Conservation (phyloP, 805 yeast species). For the Ogataea salicorniae region DNA sequence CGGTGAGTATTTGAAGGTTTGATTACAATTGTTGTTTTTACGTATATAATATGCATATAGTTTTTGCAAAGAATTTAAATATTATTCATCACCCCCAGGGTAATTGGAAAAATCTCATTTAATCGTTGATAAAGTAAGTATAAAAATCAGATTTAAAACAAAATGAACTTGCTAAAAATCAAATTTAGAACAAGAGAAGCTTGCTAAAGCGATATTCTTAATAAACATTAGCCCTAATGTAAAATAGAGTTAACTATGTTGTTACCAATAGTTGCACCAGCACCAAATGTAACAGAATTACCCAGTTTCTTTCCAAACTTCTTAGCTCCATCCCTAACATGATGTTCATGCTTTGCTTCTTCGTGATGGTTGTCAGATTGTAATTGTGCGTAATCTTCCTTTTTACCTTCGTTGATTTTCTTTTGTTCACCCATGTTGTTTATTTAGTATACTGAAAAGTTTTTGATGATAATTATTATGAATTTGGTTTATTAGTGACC, state of each 20-base stretch:
- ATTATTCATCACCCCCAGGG: no score
- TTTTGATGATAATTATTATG: neutral
- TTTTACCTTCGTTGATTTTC: constrained; percentile 9
- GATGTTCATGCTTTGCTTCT: constrained; percentile 28
- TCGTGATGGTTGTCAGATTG: constrained; percentile 14
- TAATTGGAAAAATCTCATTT: no score
- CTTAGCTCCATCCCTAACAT: constrained; percentile 35
- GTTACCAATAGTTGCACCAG: constrained; percentile 91
- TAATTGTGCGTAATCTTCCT: constrained; percentile 11
- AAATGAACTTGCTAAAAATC: no score
- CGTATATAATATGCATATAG: no score
- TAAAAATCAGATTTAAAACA: no score
- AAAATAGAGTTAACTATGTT: constrained; percentile 73
- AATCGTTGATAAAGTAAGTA: no score
- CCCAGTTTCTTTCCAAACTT: constrained; percentile 79
- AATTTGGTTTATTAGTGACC: no score
- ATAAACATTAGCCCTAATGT: constrained; percentile 22
- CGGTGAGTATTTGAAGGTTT: constrained; percentile 22
- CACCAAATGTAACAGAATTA: constrained; percentile 92
- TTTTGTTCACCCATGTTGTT: constrained; percentile 15
- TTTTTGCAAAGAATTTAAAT: no score
- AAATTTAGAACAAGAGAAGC: neutral
- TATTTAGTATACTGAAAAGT: neutral
- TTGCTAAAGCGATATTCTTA: neutral
- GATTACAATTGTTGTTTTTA: neutral